phyloP scores from a whole-genome alignment of 2,329 filamentous ascomycete genomes.

The Truncatella angustata region DNA sequence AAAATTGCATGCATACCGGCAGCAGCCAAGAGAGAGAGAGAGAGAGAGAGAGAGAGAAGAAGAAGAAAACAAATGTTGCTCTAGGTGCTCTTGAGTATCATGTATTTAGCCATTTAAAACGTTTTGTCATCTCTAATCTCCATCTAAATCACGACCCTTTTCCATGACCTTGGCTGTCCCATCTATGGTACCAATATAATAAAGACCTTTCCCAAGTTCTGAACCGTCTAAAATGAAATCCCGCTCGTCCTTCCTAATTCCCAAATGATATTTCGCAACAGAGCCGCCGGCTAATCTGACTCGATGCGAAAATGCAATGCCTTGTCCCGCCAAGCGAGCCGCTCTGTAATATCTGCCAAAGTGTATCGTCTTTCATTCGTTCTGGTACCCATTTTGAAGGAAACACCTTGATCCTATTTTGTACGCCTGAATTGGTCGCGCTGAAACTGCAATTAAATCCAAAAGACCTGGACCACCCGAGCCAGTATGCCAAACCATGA shows the following conservation, averaged over 20 bases:
- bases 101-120: not conserved
- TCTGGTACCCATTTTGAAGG: too few species aligned
- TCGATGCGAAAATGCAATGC: not conserved
- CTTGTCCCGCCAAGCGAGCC: too few species aligned
- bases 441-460: too few species aligned
- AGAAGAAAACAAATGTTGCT: not conserved
- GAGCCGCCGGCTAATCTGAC: not conserved
- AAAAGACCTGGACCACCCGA: not conserved
- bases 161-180: not conserved
- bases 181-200: not conserved
- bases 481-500: not conserved
- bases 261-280: not conserved
- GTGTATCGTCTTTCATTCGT: too few species aligned
- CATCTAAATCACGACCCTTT: not conserved
- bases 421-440: conserved; percentile 9
- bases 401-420: not conserved
- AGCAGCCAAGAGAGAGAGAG: not conserved
- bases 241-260: not conserved
- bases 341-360: not conserved
- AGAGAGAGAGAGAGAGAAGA: not conserved
- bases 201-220: not conserved
- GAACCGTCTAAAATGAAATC: not conserved
- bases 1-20: too few species aligned
- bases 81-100: not conserved
- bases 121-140: not conserved